These are phyloP conservation scores for Amanita exitialis DNA, from an alignment of 768 basidiomycete genomes.

Conservation along the genomic window DNA sequence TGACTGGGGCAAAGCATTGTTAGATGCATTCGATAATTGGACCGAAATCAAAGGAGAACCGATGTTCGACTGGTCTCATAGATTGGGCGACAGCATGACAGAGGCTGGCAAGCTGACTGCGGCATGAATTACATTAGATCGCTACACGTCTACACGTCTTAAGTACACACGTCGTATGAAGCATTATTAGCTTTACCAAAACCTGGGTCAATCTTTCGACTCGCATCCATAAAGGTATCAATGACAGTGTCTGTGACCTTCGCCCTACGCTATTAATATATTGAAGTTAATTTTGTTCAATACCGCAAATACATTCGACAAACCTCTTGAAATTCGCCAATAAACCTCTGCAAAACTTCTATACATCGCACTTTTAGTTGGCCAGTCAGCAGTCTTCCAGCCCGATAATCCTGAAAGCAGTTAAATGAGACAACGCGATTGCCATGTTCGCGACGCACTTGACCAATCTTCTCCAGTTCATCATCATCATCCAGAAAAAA, in stretches of 20 bases:
- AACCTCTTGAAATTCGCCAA: slow-evolving; percentile 77
- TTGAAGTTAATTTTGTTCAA: background rate
- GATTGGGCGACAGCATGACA: slow-evolving; percentile 19
- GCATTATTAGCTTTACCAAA: slow-evolving; percentile 18
- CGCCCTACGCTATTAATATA: slow-evolving; percentile 51
- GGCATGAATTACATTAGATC: slow-evolving; percentile 1
- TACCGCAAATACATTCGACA: background rate
- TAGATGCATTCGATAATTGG: slow-evolving; percentile 61
- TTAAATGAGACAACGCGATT: background rate
- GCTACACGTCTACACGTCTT: background rate
- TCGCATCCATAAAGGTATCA: slow-evolving; percentile 70
- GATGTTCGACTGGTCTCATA: slow-evolving; percentile 42
- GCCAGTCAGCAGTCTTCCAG: slow-evolving; percentile 79
- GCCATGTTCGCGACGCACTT: slow-evolving; percentile 34
- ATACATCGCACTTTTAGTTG: slow-evolving; percentile 90
- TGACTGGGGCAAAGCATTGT: slow-evolving; percentile 70
- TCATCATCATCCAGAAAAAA: slow-evolving; percentile 96
- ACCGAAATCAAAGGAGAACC: slow-evolving; percentile 16
- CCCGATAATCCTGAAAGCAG: slow-evolving; percentile 72
- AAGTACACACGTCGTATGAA: background rate
- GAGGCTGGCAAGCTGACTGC: slow-evolving; percentile 9
- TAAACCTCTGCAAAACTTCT: slow-evolving; percentile 68
- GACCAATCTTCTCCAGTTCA: slow-evolving; percentile 67
- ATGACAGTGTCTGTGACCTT: slow-evolving; percentile 74
- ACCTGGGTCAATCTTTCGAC: slow-evolving; percentile 61